Evolutionary conservation across 176 grass and related monocot genomes (phyloP), one percentile per base, ranked within the genome.

Genomic region (Bromus sterilis): DNA sequence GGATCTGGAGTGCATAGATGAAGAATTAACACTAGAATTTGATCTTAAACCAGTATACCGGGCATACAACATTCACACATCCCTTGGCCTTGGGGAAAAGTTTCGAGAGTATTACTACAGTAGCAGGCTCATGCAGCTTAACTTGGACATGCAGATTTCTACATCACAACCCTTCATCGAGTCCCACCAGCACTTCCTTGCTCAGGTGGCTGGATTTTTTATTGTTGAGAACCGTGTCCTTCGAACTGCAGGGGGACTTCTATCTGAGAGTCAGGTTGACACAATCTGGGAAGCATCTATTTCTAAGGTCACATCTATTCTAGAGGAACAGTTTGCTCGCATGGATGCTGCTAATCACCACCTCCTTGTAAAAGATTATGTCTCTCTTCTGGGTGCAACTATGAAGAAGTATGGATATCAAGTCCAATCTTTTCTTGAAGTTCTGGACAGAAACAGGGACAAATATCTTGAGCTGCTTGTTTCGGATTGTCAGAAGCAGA

Each of bases 11-110:
- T 61, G 80, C 68, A 69, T 81, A 26, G 80, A 90, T 79, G 89
- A 92, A 74, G 94, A 91, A 36, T 63, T 80, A 49, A 46, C 83
- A 25, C 56, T 86, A 61, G 91, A 92, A 51, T 94, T 94, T 79
- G 88, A 71, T 46, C 68, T 71, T 18, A 46, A 39, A 29, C 68
- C 39, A 71, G 68, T 71, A 71, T 71, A 71, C 42, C 68, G 68
- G 44, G 68, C 68, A 71, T 71, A 71, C 68, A 71, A 71, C 40
- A 71, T 71, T 28, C 68, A 71, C 24, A 29, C 44, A 16, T 71
- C 24, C 40, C 68, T 71, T 44, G 68, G 68, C 68, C 68, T 71
- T 71, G 68, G 24, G 68, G 68, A 71, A 0, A 71, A 71, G 68
- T 71, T 71, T 44, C 39, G 24, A 71, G 68, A 71, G 0, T 71